Evolutionary conservation across 129 eudicot species (phyloP).

Genomic region (Dittrichia graveolens): DNA sequence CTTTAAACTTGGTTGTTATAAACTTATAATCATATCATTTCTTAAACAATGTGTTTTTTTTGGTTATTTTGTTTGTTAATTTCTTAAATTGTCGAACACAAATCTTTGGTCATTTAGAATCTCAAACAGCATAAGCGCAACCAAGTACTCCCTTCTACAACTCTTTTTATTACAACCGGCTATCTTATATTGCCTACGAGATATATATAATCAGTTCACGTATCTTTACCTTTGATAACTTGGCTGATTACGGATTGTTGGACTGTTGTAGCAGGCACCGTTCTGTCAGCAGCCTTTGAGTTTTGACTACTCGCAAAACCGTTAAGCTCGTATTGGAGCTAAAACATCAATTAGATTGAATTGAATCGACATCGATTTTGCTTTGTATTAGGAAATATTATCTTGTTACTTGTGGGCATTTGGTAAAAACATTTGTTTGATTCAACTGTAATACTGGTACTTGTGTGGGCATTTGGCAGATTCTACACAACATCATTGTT

Average conservation of each 20-base stretch:
- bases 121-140: background rate
- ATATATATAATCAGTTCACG: background rate
- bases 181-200: background rate
- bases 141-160: background rate
- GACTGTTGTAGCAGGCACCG: constrained; percentile 67
- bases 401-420: constrained; percentile 9
- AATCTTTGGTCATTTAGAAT: background rate
- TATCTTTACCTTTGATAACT: background rate
- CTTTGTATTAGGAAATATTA: constrained; percentile 16
- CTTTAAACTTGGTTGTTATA: too few relatives aligned
- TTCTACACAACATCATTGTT: constrained; percentile 25
- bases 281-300: constrained; percentile 92
- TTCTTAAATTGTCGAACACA: background rate
- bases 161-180: background rate
- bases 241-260: constrained; percentile 5
- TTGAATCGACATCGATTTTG: constrained; percentile 34
- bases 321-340: constrained; percentile 35
- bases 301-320: constrained; percentile 87
- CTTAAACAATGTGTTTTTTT: too few relatives aligned
- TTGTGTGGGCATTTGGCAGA: background rate
- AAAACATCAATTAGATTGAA: constrained; percentile 16
- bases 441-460: constrained; percentile 14
- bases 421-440: constrained; percentile 24
- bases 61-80: too few relatives aligned
- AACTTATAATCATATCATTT: too few relatives aligned